phyloP scores from a whole-genome alignment of 2,329 filamentous ascomycete genomes.

The Cladophialophora exuberans region DNA sequence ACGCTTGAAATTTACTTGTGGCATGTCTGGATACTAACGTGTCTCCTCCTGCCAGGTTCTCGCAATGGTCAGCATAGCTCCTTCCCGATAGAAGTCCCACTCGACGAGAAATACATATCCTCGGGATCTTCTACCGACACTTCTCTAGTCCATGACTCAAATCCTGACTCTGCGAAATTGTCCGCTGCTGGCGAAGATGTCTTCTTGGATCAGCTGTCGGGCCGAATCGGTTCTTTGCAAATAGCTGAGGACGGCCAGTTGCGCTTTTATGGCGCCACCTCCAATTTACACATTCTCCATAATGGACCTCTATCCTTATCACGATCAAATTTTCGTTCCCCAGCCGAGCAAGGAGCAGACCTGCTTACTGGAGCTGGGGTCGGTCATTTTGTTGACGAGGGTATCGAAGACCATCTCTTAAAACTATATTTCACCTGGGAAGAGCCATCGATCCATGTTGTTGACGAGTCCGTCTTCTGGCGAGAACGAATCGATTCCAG shows the following conservation, averaged over 20 bases:
- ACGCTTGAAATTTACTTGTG: neutral
- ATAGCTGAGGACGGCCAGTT: slow-evolving; percentile 31
- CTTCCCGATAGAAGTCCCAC: neutral
- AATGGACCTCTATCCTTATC: slow-evolving; percentile 26
- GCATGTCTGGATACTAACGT: no score
- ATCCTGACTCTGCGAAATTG: neutral
- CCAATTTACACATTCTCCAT: slow-evolving; percentile 31
- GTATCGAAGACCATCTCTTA: slow-evolving; percentile 30
- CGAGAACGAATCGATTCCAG: slow-evolving; percentile 18
- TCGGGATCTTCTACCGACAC: slow-evolving; percentile 11
- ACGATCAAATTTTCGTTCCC: slow-evolving; percentile 24
- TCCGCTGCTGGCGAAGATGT: neutral
- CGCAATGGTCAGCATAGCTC: neutral
- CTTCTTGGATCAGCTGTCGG: slow-evolving; percentile 22
- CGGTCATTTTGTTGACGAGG: slow-evolving; percentile 25
- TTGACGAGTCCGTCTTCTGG: slow-evolving; percentile 27
- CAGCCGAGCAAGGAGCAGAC: slow-evolving; percentile 15
- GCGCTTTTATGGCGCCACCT: slow-evolving; percentile 31
- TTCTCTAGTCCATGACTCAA: neutral
- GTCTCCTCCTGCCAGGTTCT: neutral
- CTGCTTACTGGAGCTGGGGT: slow-evolving; percentile 21
- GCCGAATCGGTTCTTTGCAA: slow-evolving; percentile 29
- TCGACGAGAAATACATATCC: slow-evolving; percentile 6
- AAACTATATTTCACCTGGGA: slow-evolving; percentile 33
- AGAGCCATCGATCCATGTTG: slow-evolving; percentile 32